A percentile compares a stretch with the other conserved stretches of the same genome.
phyloP scores from a whole-genome alignment of 306 rosid species.

The Lupinus albus region DNA sequence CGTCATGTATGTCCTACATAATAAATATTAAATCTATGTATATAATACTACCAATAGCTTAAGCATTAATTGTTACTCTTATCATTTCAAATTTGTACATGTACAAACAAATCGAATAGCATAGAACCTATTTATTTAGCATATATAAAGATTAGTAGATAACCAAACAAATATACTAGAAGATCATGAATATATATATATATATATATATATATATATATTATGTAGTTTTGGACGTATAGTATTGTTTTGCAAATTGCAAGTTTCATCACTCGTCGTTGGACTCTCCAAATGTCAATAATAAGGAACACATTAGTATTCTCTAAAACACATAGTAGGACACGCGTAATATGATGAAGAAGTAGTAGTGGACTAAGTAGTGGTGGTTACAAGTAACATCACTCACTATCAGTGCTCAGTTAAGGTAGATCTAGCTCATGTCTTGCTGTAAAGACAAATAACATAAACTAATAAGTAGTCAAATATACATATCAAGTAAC shows the following conservation, averaged over 20 bases:
- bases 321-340: not conserved
- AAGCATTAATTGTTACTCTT: slow-evolving; percentile 9
- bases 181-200: too few species aligned
- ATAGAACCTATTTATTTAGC: too few species aligned
- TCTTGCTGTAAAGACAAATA: slow-evolving; percentile 31
- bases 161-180: too few species aligned
- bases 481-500: slow-evolving; percentile 36
- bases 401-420: not conserved
- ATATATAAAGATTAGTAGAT: too few species aligned
- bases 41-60: not conserved
- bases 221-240: too few species aligned
- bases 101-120: too few species aligned
- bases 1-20: slow-evolving; percentile 6
- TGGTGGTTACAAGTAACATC: too few species aligned
- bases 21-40: not conserved
- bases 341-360: slow-evolving; percentile 11
- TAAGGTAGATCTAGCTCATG: slow-evolving; percentile 37
- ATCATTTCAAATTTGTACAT: not conserved
- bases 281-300: too few species aligned
- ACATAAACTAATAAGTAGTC: slow-evolving; percentile 44
- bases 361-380: too few species aligned
- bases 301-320: not conserved
- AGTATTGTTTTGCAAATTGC: too few species aligned
- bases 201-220: too few species aligned
- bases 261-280: too few species aligned